Conservation (phyloP, 1,284 basidiomycete genomes). For the Pseudozyma hubeiensis region DNA sequence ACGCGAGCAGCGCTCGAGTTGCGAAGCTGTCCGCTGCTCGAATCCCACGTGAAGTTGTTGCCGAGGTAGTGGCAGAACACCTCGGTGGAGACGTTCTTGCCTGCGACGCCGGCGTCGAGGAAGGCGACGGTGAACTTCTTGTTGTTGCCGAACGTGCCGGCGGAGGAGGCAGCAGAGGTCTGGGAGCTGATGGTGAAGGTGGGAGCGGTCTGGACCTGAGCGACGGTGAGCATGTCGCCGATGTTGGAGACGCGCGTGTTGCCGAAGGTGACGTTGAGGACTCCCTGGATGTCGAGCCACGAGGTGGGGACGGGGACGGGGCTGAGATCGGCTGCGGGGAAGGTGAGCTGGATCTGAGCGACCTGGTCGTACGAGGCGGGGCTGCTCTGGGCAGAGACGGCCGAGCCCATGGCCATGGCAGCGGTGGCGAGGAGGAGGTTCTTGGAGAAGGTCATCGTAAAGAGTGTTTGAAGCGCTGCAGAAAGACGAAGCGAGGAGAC, state of each 20-base stretch:
- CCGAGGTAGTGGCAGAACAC: conserved; percentile 53
- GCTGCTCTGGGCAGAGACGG: conserved; percentile 44
- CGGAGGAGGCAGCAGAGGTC: conserved; percentile 26
- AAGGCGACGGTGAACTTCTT: conserved; percentile 49
- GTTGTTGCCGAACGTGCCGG: conserved; percentile 26
- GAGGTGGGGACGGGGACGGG: conserved; percentile 33
- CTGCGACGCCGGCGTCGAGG: conserved; percentile 45
- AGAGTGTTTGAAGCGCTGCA: neutral
- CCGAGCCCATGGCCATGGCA: conserved; percentile 35
- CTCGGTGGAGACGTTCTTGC: conserved; percentile 37
- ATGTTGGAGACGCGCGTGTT: conserved; percentile 38
- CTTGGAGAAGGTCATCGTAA: conserved; percentile 44
- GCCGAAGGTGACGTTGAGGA: conserved; percentile 53
- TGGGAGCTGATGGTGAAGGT: conserved; percentile 41
- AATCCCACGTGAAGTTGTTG: conserved; percentile 42
- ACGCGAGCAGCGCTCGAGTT: conserved; percentile 42
- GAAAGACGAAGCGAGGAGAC: conserved; percentile 3
- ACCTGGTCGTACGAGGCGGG: conserved; percentile 46
- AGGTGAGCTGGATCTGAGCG: conserved; percentile 47
- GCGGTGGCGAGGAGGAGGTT: conserved; percentile 37
- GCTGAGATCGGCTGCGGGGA: conserved; percentile 43
- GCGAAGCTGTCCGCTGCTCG: conserved; percentile 23
- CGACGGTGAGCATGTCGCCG: conserved; percentile 45
- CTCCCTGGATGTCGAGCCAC: conserved; percentile 54
- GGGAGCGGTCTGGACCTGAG: conserved; percentile 46